A percentile compares a stretch with the other conserved stretches of the same genome.
phyloP scores from a whole-genome alignment of 2,329 filamentous ascomycete genomes.

The Xylariaceae sp. region DNA sequence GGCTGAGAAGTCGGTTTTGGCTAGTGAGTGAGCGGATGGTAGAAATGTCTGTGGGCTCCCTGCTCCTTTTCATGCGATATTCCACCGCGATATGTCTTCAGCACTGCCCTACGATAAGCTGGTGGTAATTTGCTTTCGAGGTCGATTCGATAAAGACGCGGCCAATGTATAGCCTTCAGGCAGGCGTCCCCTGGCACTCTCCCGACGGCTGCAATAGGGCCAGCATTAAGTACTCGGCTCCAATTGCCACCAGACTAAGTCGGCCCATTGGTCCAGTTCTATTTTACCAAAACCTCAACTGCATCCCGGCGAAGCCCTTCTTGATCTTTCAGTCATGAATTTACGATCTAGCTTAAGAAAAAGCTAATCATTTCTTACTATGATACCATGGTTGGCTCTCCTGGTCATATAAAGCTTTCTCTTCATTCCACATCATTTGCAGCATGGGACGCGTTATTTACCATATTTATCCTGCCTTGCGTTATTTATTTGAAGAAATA shows the following conservation, averaged over 20 bases:
- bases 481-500: slow-evolving; percentile 13
- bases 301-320: not conserved
- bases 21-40: slow-evolving; percentile 44
- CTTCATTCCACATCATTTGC: slow-evolving; percentile 11
- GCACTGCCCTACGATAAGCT: not conserved
- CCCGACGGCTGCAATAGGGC: not conserved
- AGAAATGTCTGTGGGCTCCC: not conserved
- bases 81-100: not conserved
- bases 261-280: not conserved
- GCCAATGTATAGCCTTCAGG: not conserved
- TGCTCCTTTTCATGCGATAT: not conserved
- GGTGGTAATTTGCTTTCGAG: not conserved
- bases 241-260: not conserved
- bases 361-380: not conserved
- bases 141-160: not conserved
- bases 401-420: slow-evolving; percentile 10
- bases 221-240: not conserved
- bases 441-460: slow-evolving; percentile 10
- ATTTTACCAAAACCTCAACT: not conserved
- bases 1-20: slow-evolving; percentile 59
- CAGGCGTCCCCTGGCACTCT: not conserved
- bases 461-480: slow-evolving; percentile 10
- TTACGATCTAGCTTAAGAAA: not conserved
- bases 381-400: slow-evolving; percentile 14
- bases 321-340: slow-evolving; percentile 3